Conservation (phyloP, 192 early-diverging fungal species). For the Mortierella antarctica region DNA sequence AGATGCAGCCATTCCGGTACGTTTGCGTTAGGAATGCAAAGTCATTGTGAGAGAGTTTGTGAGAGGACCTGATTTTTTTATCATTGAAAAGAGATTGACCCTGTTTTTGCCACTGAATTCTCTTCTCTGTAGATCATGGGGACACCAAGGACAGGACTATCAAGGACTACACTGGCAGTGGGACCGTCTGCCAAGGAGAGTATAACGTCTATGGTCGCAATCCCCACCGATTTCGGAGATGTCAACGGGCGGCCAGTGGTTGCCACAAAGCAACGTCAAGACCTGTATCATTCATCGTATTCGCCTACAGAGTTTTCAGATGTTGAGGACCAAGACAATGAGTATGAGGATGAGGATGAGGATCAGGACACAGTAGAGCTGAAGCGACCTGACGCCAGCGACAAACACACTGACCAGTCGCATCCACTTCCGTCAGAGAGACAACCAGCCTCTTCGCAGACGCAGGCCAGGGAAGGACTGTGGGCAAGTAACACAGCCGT, state of each 20-base stretch:
- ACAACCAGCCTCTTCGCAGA: neutral
- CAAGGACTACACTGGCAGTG: too few relatives aligned
- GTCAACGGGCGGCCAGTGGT: too few relatives aligned
- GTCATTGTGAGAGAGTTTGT: neutral
- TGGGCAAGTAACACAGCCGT: too few relatives aligned
- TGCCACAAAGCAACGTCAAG: neutral
- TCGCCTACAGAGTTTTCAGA: constrained; percentile 42
- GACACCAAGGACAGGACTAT: too few relatives aligned
- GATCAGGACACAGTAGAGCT: constrained; percentile 24
- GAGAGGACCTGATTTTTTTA: neutral
- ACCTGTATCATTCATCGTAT: constrained; percentile 38
- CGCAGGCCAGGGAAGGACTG: too few relatives aligned
- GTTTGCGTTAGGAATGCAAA: neutral
- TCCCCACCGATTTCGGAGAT: too few relatives aligned
- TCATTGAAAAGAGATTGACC: neutral
- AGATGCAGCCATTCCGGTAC: constrained; percentile 6
- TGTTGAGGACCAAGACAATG: constrained; percentile 2
- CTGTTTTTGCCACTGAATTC: neutral
- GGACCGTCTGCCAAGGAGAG: too few relatives aligned
- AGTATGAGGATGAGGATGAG: neutral
- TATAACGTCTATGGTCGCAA: too few relatives aligned
- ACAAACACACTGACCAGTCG: neutral
- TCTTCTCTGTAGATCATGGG: neutral
- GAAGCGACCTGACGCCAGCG: neutral
- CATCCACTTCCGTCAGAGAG: neutral